These are phyloP conservation scores for Saturnispora kantuleensis DNA, from an alignment of 805 yeast species.

Conservation along the genomic window DNA sequence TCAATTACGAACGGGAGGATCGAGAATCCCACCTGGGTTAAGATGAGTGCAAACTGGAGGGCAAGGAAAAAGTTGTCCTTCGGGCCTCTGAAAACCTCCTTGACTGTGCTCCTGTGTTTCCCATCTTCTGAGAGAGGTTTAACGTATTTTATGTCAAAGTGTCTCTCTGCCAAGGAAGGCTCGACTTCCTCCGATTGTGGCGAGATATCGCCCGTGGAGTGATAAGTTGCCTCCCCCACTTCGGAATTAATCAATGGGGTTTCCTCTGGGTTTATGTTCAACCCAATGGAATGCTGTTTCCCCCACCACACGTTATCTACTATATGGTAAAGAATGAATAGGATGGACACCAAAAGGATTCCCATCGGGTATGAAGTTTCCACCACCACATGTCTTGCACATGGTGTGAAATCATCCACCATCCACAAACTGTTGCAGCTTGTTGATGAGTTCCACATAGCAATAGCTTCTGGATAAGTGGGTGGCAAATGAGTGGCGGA, in stretches of 20 bases:
- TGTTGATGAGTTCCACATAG: background rate
- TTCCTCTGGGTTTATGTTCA: background rate
- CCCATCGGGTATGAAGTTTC: constrained; percentile 26
- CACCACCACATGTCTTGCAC: constrained; percentile 31
- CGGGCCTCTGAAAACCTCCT: constrained; percentile 37
- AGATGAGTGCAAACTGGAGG: constrained; percentile 33
- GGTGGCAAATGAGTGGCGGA: background rate
- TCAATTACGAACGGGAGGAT: constrained; percentile 26
- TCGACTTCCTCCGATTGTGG: no score
- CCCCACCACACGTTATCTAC: background rate
- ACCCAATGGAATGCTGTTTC: background rate
- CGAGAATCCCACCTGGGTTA: constrained; percentile 30
- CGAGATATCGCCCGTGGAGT: no score
- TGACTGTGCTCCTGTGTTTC: constrained; percentile 45
- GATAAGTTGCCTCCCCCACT: no score
- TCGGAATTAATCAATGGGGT: background rate
- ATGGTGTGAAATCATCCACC: constrained; percentile 39
- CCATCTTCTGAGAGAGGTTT: constrained; percentile 50
- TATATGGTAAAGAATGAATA: constrained; percentile 11
- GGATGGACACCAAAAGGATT: constrained; percentile 24
- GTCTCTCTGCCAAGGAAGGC: constrained; percentile 31
- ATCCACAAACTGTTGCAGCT: constrained; percentile 18
- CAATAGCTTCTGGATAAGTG: background rate
- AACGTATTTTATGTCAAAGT: constrained; percentile 53
- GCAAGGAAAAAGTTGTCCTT: constrained; percentile 47